Evolutionary conservation across 768 basidiomycete genomes (phyloP), one percentile per base, ranked within the genome.

Genomic region (Agaricus sinodeliciosus): DNA sequence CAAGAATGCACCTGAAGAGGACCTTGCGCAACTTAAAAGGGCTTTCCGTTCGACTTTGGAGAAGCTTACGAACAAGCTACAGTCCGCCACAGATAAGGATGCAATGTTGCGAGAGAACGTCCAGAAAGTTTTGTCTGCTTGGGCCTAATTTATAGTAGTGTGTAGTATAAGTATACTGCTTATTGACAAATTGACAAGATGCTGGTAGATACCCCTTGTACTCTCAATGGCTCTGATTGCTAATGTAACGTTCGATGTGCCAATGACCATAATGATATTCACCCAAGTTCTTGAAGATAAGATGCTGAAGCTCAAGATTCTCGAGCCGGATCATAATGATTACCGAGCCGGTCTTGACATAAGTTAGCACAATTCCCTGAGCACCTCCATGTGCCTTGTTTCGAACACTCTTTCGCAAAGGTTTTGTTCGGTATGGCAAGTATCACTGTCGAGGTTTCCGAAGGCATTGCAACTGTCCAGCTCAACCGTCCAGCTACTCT

Each of bases 381-480:
- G 22, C 22, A 3, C 22, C 3, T 22, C 22, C 22, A 8, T 31
- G 31, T 2, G 11, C 6, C 11, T 31, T 31, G 7, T 8, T 11
- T 31, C 11, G 11, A 31, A 31, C 31, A 31, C 31, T 31, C 31
- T 8, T 11, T 8, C 31, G 6, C 13, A 49, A 28, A 18, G 27
- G 18, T 16, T n/a, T n/a, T 4, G 28, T 43, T 34, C 36, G 13
- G 15, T 18, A 54, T 54, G 52, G 18, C 15, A 15, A 26, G 71
- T 16, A 62, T 83, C 34, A 69, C 62, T 0, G 69, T 84, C 47
- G 60, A 77, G 18, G 65, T 85, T 54, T 72, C 73, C 22, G 70
- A 77, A 48, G 72, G 76, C 26, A 84, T 87, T 56, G 85, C 85
- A 13, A 85, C 83, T 1, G 81, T 87, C 50, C 84, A 84, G 3